Conservation (phyloP, 2,329 filamentous ascomycete genomes). For the Lithohypha guttulata region DNA sequence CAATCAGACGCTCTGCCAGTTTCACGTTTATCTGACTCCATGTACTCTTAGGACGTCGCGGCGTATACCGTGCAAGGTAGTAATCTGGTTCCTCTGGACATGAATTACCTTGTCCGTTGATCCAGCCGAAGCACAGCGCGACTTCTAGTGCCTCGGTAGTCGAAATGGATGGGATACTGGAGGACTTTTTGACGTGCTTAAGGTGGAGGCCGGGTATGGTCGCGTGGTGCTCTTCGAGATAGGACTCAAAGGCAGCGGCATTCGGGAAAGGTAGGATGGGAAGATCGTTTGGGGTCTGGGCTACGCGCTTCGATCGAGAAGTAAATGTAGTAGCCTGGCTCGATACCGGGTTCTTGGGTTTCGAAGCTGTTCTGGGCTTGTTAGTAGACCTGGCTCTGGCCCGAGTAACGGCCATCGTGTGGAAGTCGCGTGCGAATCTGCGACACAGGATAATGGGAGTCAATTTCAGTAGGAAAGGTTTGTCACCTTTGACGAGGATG, state of each 20-base stretch:
- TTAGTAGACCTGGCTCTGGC: not conserved
- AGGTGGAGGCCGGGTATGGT: slow-evolving; percentile 36
- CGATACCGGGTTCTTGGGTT: not conserved
- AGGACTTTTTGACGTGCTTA: slow-evolving; percentile 40
- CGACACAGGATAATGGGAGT: not conserved
- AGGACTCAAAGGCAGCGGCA: slow-evolving; percentile 27
- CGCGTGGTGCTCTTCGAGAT: slow-evolving; percentile 32
- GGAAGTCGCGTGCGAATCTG: not conserved
- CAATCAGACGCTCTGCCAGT: slow-evolving; percentile 37
- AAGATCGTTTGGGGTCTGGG: slow-evolving; percentile 19
- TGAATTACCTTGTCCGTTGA: slow-evolving; percentile 44
- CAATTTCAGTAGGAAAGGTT: too few species aligned
- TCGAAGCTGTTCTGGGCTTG: not conserved
- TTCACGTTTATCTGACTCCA: slow-evolving; percentile 53
- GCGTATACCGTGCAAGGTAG: slow-evolving; percentile 49
- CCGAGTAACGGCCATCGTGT: not conserved
- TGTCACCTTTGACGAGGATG: too few species aligned
- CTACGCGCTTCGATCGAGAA: not conserved
- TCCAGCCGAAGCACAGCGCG: slow-evolving; percentile 53
- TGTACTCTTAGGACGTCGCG: slow-evolving; percentile 42
- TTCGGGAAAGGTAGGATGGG: slow-evolving; percentile 24
- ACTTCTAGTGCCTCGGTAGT: slow-evolving; percentile 43
- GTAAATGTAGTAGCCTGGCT: not conserved
- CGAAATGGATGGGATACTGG: slow-evolving; percentile 35
- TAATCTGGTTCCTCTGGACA: slow-evolving; percentile 37